phyloP scores from a whole-genome alignment of 1,284 basidiomycete genomes.

The Neonothopanus nambi region DNA sequence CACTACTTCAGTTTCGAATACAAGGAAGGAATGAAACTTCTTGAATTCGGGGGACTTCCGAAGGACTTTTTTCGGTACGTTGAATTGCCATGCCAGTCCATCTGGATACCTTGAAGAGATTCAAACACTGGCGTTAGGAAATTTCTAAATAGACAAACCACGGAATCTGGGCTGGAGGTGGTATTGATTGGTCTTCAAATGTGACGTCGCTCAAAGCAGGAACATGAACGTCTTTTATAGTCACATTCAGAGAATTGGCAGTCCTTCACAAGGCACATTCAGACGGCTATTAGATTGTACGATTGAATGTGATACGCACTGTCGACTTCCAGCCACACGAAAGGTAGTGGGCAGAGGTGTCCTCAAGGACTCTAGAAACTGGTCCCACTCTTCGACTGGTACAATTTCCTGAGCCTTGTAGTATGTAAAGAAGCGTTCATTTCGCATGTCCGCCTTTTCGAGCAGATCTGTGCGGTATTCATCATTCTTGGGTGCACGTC shows the following conservation, averaged over 20 bases:
- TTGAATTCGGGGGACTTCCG: constrained; percentile 94
- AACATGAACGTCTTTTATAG: constrained; percentile 77
- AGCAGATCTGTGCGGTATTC: constrained; percentile 43
- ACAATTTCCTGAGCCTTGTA: constrained; percentile 78
- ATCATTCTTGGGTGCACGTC: constrained; percentile 11
- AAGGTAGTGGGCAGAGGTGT: constrained; percentile 92
- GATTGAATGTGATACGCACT: constrained; percentile 50
- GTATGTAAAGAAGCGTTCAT: constrained; percentile 73
- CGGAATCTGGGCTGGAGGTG: constrained; percentile 82
- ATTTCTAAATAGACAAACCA: constrained; percentile 57
- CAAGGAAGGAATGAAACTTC: constrained; percentile 94
- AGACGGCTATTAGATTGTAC: neutral
- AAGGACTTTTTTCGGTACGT: constrained; percentile 87
- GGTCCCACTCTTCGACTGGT: constrained; percentile 76
- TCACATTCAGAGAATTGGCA: constrained; percentile 71
- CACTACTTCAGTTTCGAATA: constrained; percentile 97
- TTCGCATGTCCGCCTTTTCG: constrained; percentile 65
- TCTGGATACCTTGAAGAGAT: constrained; percentile 79
- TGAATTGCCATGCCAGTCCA: constrained; percentile 93
- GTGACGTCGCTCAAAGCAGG: constrained; percentile 74
- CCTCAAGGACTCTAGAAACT: constrained; percentile 70
- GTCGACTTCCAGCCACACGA: constrained; percentile 85
- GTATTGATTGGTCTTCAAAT: constrained; percentile 76
- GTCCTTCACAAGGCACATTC: constrained; percentile 44
- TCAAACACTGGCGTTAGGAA: constrained; percentile 3